phyloP scores from a whole-genome alignment of 106 monocot species.

The Chionographis japonica region DNA sequence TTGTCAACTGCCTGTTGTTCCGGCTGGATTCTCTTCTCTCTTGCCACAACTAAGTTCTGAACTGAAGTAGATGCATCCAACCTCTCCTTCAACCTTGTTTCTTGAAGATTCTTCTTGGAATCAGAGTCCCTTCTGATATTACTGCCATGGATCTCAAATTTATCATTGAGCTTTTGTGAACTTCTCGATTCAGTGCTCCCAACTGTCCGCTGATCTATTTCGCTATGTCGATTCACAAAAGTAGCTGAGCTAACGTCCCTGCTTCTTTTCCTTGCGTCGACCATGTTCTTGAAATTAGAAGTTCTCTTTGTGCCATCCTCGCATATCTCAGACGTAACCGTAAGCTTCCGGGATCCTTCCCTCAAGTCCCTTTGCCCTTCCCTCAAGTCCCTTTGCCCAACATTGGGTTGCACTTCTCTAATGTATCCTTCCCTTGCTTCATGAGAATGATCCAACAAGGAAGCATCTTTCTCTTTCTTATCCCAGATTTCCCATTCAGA shows the following conservation, averaged over 20 bases:
- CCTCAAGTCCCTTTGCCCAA: background rate
- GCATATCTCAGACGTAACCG: background rate
- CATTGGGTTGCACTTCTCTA: background rate
- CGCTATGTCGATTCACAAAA: background rate
- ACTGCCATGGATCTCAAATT: background rate
- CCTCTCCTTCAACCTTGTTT: background rate
- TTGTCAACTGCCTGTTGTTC: constrained; percentile 7
- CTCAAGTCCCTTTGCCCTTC: background rate
- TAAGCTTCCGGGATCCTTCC: background rate
- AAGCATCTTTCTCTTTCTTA: background rate
- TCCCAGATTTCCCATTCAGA: background rate
- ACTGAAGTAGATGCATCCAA: constrained; percentile 12
- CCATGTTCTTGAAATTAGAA: constrained; percentile 14
- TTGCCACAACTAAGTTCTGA: constrained; percentile 11
- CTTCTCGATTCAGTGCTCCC: constrained; percentile 2
- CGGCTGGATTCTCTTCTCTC: constrained; percentile 4
- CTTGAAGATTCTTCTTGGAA: background rate
- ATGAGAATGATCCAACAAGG: background rate
- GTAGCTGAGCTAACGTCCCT: constrained; percentile 1
- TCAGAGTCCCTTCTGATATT: background rate
- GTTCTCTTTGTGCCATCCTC: background rate
- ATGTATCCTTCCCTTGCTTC: background rate
- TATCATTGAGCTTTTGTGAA: constrained; percentile 3
- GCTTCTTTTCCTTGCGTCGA: constrained; percentile 5
- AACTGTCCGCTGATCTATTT: background rate